Base-by-base conservation (phyloP, 106 monocot genomes). In the Amphibolis antarctica region DNA sequence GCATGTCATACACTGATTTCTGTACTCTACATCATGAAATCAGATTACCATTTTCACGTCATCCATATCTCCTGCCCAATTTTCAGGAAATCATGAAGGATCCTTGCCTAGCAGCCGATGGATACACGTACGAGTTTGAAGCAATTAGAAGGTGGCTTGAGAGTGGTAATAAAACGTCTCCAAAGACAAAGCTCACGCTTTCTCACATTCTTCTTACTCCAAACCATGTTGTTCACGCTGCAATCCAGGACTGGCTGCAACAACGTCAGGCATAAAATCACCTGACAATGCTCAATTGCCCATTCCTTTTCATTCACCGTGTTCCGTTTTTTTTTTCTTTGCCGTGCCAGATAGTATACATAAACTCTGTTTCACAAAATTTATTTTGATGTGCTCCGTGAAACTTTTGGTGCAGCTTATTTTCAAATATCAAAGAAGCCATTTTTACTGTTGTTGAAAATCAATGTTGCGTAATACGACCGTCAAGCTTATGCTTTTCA, bases 1-100 rank as follows among this genome's bases (percentile, higher is more conserved):
- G n/a, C n/a, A n/a, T n/a, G n/a, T 36, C 36, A 36, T 36, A 7
- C 49, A 49, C 49, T 49, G 49, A 19, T 17, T 14, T 14, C 17
- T 49, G 12, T 19, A 12, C n/a, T 15, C 49, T 19, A 49, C 18
- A 19, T 49, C 4, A 49, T 49, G 18, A 49, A n/a, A n/a, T 12
- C 17, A 3, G 12, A 17, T 12, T 0, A 17, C 17, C 49, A 17
- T 49, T 49, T 19, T 49, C n/a, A 49, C 12, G 17, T 49, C 18
- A 3, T 18, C n/a, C 19, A 20, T 23, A 4, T 55, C 19, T 59
- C 14, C 25, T 30, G 30, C 31, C 17, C 17, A 27, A 45, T 31
- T 12, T 66, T 49, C 77, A 93, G 88, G 83, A 93, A 44, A 75
- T 88, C 24, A 93, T 93, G 93, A 77, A 64, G 56, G 78, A 93